Evolutionary conservation across 768 basidiomycete genomes (phyloP), one percentile per base, ranked within the genome.

Genomic region (Hortiboletus campestris): DNA sequence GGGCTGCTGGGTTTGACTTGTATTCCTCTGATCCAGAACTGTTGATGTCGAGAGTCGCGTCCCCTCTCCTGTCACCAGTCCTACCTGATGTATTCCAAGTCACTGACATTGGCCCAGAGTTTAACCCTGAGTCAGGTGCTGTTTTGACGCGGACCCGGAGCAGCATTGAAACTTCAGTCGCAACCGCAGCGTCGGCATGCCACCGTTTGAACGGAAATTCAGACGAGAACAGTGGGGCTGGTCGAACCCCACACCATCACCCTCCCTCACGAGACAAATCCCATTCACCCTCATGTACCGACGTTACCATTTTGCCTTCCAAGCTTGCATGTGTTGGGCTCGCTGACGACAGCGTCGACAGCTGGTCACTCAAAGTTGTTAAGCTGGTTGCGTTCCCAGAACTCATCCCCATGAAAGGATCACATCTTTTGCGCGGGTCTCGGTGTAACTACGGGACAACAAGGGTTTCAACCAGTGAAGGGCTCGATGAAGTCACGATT

Each of bases 361-460:
- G 81, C 46, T 91, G 89, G 89, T 80, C 81, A 22, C 78, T 86
- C 57, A 91, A 91, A 74, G 80, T 91, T 41, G 76, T 91, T 57
- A 89, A 89, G 71, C 78, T 90, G 14, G 78, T 91, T 38, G 87
- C 88, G 7, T 90, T 83, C 67, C 86, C 88, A 0, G 88, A 89
- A 56, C 78, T 90, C 50, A 84, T 88, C 31, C 76, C 78, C n/a
- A 47, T 59, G 1, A 66, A 59, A 42, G 49, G 50, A n/a, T 39
- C 65, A 1, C 53, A 45, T 35, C 50, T 49, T 45, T 55, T 51
- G 32, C 55, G 36, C 19, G 10, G 47, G 17, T 39, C 60, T 46
- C 42, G 40, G 32, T 56, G 28, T 41, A 40, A 44, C 43, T 36
- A 34, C 34, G 41, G 43, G 46, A 20, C 55, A 46, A 31, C 42